These are phyloP conservation scores for Phaeoacremonium minimum DNA, from an alignment of 2,329 filamentous ascomycete genomes.

Conservation along the genomic window DNA sequence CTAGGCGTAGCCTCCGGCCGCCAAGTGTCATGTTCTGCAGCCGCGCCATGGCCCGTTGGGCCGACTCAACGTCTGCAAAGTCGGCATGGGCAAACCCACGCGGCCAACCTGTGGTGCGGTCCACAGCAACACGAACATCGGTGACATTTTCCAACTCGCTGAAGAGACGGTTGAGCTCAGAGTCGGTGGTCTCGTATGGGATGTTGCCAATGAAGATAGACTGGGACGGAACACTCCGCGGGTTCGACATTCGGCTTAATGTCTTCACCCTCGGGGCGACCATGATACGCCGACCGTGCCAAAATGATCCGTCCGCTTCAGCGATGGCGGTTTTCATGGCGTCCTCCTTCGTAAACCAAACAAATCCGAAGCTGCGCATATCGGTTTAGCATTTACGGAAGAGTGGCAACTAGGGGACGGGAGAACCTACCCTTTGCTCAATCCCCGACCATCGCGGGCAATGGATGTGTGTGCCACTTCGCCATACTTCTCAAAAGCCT, in stretches of 20 bases:
- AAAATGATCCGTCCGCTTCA: constrained; percentile 27
- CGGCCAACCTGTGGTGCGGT: constrained; percentile 74
- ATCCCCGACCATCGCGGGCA: constrained; percentile 25
- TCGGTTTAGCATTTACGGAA: no score
- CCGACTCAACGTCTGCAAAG: constrained; percentile 65
- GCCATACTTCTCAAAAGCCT: constrained; percentile 26
- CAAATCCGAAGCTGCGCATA: constrained; percentile 25
- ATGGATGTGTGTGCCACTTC: constrained; percentile 14
- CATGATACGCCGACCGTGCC: constrained; percentile 29
- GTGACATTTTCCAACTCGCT: constrained; percentile 62
- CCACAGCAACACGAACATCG: constrained; percentile 78
- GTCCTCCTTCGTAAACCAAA: constrained; percentile 18
- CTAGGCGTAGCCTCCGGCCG: constrained; percentile 60
- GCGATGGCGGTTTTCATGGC: constrained; percentile 16
- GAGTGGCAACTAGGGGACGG: not conserved
- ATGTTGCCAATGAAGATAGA: constrained; percentile 78
- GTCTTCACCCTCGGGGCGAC: constrained; percentile 14
- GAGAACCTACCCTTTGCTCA: constrained; percentile 26
- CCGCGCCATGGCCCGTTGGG: constrained; percentile 52
- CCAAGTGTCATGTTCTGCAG: constrained; percentile 57
- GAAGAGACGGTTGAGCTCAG: constrained; percentile 77
- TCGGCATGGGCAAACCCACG: constrained; percentile 83
- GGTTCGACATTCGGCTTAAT: not conserved
- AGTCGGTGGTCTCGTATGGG: constrained; percentile 79
- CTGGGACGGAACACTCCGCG: constrained; percentile 14